Evolutionary conservation across 257 asterid genomes (phyloP).

Genomic region (Osmanthus fragrans): DNA sequence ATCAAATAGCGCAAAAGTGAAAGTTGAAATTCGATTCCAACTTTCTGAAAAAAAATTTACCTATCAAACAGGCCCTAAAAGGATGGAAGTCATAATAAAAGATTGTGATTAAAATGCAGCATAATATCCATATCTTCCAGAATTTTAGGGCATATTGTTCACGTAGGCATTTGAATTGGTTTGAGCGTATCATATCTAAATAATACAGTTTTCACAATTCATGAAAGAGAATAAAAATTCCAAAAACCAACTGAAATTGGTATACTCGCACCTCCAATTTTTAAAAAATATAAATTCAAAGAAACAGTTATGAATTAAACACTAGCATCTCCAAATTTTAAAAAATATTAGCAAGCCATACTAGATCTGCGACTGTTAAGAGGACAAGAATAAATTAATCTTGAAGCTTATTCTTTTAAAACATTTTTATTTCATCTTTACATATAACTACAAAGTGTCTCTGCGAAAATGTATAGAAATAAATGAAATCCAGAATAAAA

Average conservation of each 20-base stretch:
- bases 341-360: background rate
- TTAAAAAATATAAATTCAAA: too few relatives aligned
- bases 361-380: background rate
- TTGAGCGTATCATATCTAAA: background rate
- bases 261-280: background rate
- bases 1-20: too few relatives aligned
- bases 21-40: too few relatives aligned
- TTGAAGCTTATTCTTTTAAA: too few relatives aligned
- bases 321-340: background rate
- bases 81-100: slow-evolving; percentile 13
- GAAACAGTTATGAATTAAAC: too few relatives aligned
- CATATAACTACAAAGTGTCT: too few relatives aligned
- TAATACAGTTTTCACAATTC: background rate
- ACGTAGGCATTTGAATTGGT: background rate
- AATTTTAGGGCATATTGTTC: slow-evolving; percentile 1
- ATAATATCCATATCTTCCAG: slow-evolving; percentile 2
- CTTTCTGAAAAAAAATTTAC: too few relatives aligned
- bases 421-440: too few relatives aligned
- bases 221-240: background rate
- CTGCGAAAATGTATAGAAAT: too few relatives aligned
- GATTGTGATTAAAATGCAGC: background rate
- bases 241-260: slow-evolving; percentile 3
- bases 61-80: too few relatives aligned
- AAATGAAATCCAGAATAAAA: too few relatives aligned
- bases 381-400: too few relatives aligned